A percentile compares a stretch with the other conserved stretches of the same genome.
Conservation (phyloP, 1,284 basidiomycete species). For the Lignosus rhinocerotis region DNA sequence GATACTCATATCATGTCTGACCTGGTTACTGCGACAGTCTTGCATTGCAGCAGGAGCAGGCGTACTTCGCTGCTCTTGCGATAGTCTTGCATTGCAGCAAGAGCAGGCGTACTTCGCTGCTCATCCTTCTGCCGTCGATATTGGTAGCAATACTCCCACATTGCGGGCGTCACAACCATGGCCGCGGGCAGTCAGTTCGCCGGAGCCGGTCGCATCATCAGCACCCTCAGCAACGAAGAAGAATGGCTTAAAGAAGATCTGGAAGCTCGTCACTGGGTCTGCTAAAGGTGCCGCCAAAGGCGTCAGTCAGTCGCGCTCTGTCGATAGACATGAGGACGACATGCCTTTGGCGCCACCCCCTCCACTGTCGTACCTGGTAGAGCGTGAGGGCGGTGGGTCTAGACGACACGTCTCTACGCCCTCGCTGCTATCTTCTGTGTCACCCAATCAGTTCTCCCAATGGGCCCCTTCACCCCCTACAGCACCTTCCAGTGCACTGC, state of each 20-base stretch:
- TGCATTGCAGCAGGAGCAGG: constrained; percentile 68
- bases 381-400: constrained; percentile 49
- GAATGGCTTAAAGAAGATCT: constrained; percentile 80
- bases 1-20: background rate
- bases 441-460: constrained; percentile 53
- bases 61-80: constrained; percentile 31
- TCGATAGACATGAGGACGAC: constrained; percentile 61
- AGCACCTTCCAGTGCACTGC: constrained; percentile 69
- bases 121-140: constrained; percentile 29
- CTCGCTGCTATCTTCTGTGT: constrained; percentile 59
- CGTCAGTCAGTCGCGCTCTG: constrained; percentile 39
- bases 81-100: constrained; percentile 72
- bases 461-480: constrained; percentile 68
- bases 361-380: constrained; percentile 80
- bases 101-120: constrained; percentile 46
- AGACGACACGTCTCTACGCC: constrained; percentile 67
- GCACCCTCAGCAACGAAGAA: constrained; percentile 52
- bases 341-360: constrained; percentile 82
- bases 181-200: constrained; percentile 36
- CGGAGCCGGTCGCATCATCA: constrained; percentile 35
- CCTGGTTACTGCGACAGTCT: constrained; percentile 48
- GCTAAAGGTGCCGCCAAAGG: constrained; percentile 41
- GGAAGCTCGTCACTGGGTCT: constrained; percentile 72
- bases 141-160: constrained; percentile 37
- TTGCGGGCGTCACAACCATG: constrained; percentile 56